Evolutionary conservation across 495 filamentous ascomycete genomes (phyloP), one percentile per base, ranked within the genome.

Genomic region (Lindgomyces ingoldianus): DNA sequence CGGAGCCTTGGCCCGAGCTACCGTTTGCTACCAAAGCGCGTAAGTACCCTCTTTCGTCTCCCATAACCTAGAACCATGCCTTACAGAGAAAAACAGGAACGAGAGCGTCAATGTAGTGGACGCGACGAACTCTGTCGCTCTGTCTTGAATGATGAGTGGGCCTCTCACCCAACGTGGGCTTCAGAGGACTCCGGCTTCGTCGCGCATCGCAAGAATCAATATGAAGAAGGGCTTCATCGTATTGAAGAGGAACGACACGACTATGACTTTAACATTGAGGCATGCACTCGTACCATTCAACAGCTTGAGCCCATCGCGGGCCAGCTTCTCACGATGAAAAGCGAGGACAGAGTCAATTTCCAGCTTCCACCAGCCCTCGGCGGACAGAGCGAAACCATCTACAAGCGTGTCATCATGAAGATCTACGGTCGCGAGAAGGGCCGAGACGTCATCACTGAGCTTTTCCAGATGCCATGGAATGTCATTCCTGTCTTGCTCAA

Each of bases 201-300:
- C 59, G 95, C 94, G 1, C 95, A 99, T 77, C 83, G 93, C 44
- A 99, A 99, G 83, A 99, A 98, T 70, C 81, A 84, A 21, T 93
- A 85, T 61, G 95, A 99, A 74, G 95, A 99, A 72, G 86, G 86
- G 33, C 84, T 98, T 39, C 95, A 98, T 69, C 85, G 94, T 16
- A 96, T 98, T 64, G 95, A 99, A 76, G 95, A 99, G 72, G 95
- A 99, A 72, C 86, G 95, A 14, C 95, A 99, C 72, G 95, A 99
- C 73, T 99, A 99, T 73, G 95, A 99, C 72, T 95, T 92, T 75
- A 94, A 96, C 75, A 95, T 99, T 59, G 95, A 98, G 76, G 90
- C 91, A 12, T 96, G 92, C 70, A 83, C 84, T 22, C 89, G 95
- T 56, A 96, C 93, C 26, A 93, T 99, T 65, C 93, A 97, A 73